Evolutionary conservation across 306 rosid genomes (phyloP).

Genomic region (Trifolium subterraneum): DNA sequence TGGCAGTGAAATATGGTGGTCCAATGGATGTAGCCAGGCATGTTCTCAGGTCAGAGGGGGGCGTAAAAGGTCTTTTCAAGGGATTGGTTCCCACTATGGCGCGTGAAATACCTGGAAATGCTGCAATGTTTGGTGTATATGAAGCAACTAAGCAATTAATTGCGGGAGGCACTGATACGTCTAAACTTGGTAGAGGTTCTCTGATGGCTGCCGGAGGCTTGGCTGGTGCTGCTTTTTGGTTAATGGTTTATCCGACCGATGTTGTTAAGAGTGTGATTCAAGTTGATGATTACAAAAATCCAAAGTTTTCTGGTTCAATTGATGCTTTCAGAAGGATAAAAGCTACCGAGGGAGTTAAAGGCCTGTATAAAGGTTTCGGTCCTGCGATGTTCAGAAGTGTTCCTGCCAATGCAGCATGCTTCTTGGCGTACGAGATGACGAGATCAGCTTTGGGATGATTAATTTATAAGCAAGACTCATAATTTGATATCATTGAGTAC

Average conservation of each 20-base stretch:
- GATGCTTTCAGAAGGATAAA: slow-evolving; percentile 79
- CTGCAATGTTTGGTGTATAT: slow-evolving; percentile 90
- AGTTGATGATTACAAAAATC: slow-evolving; percentile 86
- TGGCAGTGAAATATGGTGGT: slow-evolving; percentile 83
- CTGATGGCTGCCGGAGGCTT: slow-evolving; percentile 84
- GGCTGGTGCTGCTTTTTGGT: slow-evolving; percentile 89
- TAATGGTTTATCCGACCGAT: slow-evolving; percentile 83
- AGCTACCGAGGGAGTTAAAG: slow-evolving; percentile 77
- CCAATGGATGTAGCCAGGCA: slow-evolving; percentile 94
- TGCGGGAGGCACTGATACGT: slow-evolving; percentile 88
- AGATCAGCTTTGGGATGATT: slow-evolving; percentile 77
- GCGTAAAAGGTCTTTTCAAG: slow-evolving; percentile 83
- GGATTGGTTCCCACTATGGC: slow-evolving; percentile 91
- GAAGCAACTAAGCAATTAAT: slow-evolving; percentile 72
- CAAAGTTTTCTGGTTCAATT: slow-evolving; percentile 75
- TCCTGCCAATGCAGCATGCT: slow-evolving; percentile 97
- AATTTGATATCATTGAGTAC: slow-evolving; percentile 23
- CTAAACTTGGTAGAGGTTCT: slow-evolving; percentile 82
- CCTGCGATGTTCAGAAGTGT: slow-evolving; percentile 93
- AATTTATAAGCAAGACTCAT: slow-evolving; percentile 23
- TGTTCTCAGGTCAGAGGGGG: slow-evolving; percentile 86
- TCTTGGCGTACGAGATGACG: slow-evolving; percentile 93
- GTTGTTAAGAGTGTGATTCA: slow-evolving; percentile 92
- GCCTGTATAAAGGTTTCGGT: slow-evolving; percentile 93
- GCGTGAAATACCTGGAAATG: slow-evolving; percentile 95